phyloP scores from a whole-genome alignment of 2,329 filamentous ascomycete genomes.

The Cladosporium sp. region DNA sequence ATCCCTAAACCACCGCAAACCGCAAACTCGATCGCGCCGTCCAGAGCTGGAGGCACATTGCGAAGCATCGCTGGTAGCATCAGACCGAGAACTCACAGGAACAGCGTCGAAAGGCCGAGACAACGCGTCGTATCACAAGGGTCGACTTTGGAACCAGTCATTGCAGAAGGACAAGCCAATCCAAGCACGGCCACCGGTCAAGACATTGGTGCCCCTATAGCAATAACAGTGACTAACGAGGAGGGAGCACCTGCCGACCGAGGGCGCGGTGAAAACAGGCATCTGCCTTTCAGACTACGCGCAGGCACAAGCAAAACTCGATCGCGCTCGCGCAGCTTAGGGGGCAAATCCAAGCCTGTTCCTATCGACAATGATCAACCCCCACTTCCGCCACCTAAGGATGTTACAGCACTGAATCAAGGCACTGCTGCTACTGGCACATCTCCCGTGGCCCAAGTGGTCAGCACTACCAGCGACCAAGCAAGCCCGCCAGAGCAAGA shows the following conservation, averaged over 20 bases:
- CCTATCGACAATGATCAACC: conserved; percentile 9
- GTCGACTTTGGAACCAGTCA: not conserved
- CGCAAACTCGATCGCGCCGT: conserved; percentile 20
- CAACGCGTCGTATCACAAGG: not conserved
- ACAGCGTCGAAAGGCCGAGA: conserved; percentile 1
- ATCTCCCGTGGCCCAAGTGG: not conserved
- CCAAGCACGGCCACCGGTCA: conserved; percentile 17
- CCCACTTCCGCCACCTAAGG: conserved; percentile 13
- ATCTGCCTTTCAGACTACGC: conserved; percentile 26
- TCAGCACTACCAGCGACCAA: conserved; percentile 14
- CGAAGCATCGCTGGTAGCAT: conserved; percentile 66
- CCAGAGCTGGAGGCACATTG: conserved; percentile 32
- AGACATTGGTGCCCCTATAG: conserved; percentile 48
- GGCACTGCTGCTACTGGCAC: conserved; percentile 10
- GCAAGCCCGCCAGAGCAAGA: conserved; percentile 33
- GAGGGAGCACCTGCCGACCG: conserved; percentile 35
- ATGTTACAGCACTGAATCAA: no score
- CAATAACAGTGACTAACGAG: conserved; percentile 74
- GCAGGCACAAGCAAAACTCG: not conserved
- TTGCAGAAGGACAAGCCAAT: not conserved
- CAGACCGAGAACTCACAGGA: conserved; percentile 49
- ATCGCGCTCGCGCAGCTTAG: conserved; percentile 9
- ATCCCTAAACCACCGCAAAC: conserved; percentile 51
- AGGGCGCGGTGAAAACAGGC: conserved; percentile 33
- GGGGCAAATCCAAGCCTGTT: conserved; percentile 3